Base-by-base conservation (phyloP, 306 rosid genomes). In the Potentilla sterilis region DNA sequence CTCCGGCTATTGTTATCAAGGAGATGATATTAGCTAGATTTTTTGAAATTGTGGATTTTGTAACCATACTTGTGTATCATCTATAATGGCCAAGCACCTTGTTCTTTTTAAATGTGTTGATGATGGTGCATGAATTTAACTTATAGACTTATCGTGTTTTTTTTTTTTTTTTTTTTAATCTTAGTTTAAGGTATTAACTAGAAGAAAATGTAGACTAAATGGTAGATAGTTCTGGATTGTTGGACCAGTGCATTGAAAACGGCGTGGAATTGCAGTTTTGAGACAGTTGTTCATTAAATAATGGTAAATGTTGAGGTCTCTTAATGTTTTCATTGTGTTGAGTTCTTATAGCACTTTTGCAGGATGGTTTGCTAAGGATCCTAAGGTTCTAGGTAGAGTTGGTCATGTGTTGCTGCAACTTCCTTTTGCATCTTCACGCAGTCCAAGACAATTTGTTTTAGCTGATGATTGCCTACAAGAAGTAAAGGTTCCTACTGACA, bases 291-390 rank as follows among this genome's bases (percentile, higher is more conserved):
- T 62, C 5, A 37, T 24, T 70, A 7, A 9, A 49, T 9, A 16
- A 49, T 49, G 32, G 38, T 48, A 18, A 28, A 32, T 34, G n/a
- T 4, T 32, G 12, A 37, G n/a, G 42, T 32, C 14, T 1, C 28
- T 74, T 32, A 34, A 24, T 44, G 44, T 70, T 72, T 35, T 69
- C 15, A 8, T 73, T 19, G 1, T 75, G 38, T 72, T 77, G 41
- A 57, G 68, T 18, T 65, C n/a, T 70, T n/a, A 77, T 59, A 79
- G 80, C 57, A 70, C 55, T 55, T 72, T 75, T 76, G 37, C 89
- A 96, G 99, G 99, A 84, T 90, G 87, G 96, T 88, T 92, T 79
- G 93, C 99, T 12, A 92, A 81, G 88, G 99, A 96, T 87, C 97
- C 96, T 55, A 83, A 46, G 74, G 65, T 89, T 67, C 84, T 96